Conservation (phyloP, 495 filamentous ascomycete species). For the Sordaria brevicollis region DNA sequence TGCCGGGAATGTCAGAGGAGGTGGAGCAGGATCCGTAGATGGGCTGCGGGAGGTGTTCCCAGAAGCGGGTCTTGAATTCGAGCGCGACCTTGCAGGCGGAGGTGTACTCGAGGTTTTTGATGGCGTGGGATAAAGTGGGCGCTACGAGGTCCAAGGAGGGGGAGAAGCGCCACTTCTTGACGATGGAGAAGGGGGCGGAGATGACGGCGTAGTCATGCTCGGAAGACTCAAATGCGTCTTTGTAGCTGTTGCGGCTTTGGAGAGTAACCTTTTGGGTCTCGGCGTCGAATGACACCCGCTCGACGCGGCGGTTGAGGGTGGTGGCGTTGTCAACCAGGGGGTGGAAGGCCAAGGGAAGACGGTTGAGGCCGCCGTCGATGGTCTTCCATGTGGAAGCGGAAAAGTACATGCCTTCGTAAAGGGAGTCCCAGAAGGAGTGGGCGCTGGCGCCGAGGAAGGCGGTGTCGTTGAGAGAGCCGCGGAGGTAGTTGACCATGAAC, state of each 20-base stretch:
- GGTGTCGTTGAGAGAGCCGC: constrained; percentile 42
- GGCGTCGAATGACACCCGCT: constrained; percentile 32
- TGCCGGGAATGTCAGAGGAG: constrained; percentile 44
- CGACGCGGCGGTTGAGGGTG: constrained; percentile 42
- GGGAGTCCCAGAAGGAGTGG: constrained; percentile 23
- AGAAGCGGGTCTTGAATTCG: constrained; percentile 55
- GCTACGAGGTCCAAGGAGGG: constrained; percentile 28
- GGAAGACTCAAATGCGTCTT: constrained; percentile 30
- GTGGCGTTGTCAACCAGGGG: constrained; percentile 46
- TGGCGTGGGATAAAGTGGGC: constrained; percentile 34
- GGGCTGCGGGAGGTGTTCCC: constrained; percentile 51
- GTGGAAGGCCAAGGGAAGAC: constrained; percentile 50
- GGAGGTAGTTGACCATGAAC: constrained; percentile 50
- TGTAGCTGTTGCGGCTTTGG: constrained; percentile 34
- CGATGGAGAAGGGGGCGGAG: constrained; percentile 49
- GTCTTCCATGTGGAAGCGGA: constrained; percentile 48
- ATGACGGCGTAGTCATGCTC: constrained; percentile 58
- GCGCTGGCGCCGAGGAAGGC: constrained; percentile 29
- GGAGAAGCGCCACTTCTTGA: constrained; percentile 43
- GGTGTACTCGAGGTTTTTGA: constrained; percentile 46
- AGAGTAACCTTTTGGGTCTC: constrained; percentile 34
- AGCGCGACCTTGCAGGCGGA: constrained; percentile 56
- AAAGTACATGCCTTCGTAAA: constrained; percentile 50
- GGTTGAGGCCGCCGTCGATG: constrained; percentile 52
- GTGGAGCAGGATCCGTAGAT: constrained; percentile 53